Evolutionary conservation across 129 eudicot genomes (phyloP), one percentile per base, ranked within the genome.

Genomic region (Logfia minima): DNA sequence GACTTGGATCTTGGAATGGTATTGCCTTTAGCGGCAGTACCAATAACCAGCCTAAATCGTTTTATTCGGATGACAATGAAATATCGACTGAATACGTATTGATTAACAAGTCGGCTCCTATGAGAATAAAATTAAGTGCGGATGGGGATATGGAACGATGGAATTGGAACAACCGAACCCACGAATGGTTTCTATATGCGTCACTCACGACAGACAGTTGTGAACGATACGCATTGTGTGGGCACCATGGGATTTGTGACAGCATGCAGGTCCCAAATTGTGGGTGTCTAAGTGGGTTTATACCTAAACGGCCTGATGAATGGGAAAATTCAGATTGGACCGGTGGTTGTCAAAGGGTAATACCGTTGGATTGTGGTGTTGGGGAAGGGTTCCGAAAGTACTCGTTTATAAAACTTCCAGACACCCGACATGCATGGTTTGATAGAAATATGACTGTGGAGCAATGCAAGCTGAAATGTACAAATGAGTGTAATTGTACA

Each of bases 1-100:
- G 83, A 4, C n/a, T 6, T 0, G 86, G 83, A 23, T 81, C 86
- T 6, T 83, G 86, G 86, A 83, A 83, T 26, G 86, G 86, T 10
- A 14, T 77, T 1, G 24, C 60, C 16, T 77, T 32, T 72, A 77
- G 68, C 23, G 85, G 85, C 22, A 64, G 45, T 6, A 63, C 74
- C 4, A 37, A 29, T 18, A 28, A 61, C 70, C 70, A 24, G 6
- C 17, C 14, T 21, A 18, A n/a, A 28, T 29, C 28, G 19, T 77
- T 43, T 65, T 35, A 71, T 19, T 31, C 60, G 1, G 79, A 77
- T 29, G 24, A 56, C 29, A 75, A 37, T 0, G 82, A 82, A 58
- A 77, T 71, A 7, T 65, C 61, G 3, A 32, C 16, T 60, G n/a
- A 34, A 14, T 6, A 3, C 1, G 64, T 34, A 61, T 37, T 19